Conservation (phyloP, 2,329 filamentous ascomycete species). For the Botryotinia globosa region DNA sequence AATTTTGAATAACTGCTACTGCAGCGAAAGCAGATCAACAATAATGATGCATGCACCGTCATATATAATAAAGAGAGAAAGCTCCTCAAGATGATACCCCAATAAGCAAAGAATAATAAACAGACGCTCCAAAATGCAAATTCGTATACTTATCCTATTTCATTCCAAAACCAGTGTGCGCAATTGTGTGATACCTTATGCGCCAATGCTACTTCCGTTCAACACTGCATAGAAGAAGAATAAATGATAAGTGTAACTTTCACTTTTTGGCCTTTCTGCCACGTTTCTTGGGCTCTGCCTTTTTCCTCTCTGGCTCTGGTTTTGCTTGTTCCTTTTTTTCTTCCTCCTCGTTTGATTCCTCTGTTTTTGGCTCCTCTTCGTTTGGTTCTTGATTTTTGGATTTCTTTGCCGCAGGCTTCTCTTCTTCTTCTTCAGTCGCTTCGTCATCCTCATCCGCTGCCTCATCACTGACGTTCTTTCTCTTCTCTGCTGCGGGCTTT, state of each 20-base stretch:
- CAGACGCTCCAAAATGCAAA: neutral
- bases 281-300: neutral
- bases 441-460: neutral
- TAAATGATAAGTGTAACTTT: neutral
- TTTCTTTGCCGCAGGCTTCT: slow-evolving; percentile 14
- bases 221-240: neutral
- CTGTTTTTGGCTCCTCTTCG: neutral
- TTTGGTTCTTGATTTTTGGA: neutral
- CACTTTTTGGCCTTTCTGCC: slow-evolving; percentile 16
- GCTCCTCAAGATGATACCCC: neutral
- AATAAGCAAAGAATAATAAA: neutral
- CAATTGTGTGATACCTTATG: neutral
- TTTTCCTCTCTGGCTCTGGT: neutral
- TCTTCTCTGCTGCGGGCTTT: slow-evolving; percentile 4
- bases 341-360: neutral
- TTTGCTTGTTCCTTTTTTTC: neutral
- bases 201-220: neutral
- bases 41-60: neutral
- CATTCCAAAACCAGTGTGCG: neutral
- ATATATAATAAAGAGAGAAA: neutral
- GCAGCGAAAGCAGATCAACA: neutral
- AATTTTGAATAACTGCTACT: slow-evolving; percentile 2
- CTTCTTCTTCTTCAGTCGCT: neutral
- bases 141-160: neutral
- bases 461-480: slow-evolving; percentile 6